Evolutionary conservation across 2,329 filamentous ascomycete species (phyloP).

Genomic region (Juglanconis oblonga): DNA sequence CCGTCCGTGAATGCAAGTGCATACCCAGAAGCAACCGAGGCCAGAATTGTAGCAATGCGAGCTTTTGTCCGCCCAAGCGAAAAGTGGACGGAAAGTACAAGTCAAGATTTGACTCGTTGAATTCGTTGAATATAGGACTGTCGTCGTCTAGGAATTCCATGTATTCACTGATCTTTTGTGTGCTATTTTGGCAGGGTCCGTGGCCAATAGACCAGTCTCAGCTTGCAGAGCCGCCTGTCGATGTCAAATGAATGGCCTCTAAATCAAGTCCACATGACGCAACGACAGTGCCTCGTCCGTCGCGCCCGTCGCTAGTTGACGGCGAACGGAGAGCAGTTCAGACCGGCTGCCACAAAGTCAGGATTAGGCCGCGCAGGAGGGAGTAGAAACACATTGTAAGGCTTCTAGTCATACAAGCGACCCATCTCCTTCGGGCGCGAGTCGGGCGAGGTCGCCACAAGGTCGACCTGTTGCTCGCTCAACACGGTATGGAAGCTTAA

Average conservation of each 20-base stretch:
- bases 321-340: background rate
- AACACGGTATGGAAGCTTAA: constrained; percentile 18
- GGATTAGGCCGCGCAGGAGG: background rate
- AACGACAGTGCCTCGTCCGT: background rate
- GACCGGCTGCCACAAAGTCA: background rate
- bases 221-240: too few relatives aligned
- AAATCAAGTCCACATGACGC: background rate
- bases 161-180: too few relatives aligned
- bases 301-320: background rate
- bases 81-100: too few relatives aligned
- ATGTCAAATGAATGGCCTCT: background rate
- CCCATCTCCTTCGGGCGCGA: constrained; percentile 39
- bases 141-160: too few relatives aligned
- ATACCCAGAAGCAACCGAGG: too few relatives aligned
- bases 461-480: background rate
- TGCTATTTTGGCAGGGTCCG: too few relatives aligned
- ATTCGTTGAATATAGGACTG: background rate
- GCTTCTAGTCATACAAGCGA: constrained; percentile 32
- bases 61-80: too few relatives aligned
- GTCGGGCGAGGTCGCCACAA: constrained; percentile 42
- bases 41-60: too few relatives aligned
- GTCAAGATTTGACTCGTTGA: too few relatives aligned
- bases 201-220: too few relatives aligned
- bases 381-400: background rate
- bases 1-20: too few relatives aligned